Conservation (phyloP, 2,329 filamentous ascomycete genomes). For the Colletotrichum camelliae region DNA sequence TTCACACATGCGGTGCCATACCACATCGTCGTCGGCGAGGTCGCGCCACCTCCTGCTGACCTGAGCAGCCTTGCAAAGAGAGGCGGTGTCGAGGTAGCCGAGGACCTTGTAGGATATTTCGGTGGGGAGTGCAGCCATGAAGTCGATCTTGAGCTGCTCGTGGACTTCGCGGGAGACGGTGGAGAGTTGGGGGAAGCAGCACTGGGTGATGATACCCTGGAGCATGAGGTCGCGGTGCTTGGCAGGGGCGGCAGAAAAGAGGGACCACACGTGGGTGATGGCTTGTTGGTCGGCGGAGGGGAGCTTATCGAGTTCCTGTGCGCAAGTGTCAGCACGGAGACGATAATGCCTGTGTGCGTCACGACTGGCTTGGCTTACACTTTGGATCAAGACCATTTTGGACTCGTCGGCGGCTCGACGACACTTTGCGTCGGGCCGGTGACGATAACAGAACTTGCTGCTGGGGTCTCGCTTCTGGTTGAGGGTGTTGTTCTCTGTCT, state of each 20-base stretch:
- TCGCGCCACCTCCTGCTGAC: conserved; percentile 88
- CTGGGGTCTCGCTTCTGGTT: conserved; percentile 58
- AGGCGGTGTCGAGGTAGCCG: conserved; percentile 90
- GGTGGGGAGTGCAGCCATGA: conserved; percentile 83
- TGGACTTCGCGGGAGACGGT: conserved; percentile 89
- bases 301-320: conserved; percentile 79
- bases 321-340: conserved; percentile 28
- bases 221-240: conserved; percentile 97
- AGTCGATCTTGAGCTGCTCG: conserved; percentile 97
- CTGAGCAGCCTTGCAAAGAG: conserved; percentile 93
- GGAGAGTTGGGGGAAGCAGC: conserved; percentile 96
- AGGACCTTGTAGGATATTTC: conserved; percentile 95
- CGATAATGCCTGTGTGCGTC: background rate
- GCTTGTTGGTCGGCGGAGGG: conserved; percentile 89
- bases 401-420: conserved; percentile 90
- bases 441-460: conserved; percentile 94
- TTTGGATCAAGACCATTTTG: conserved; percentile 94
- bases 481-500: conserved; percentile 39
- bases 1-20: conserved; percentile 97
- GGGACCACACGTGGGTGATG: conserved; percentile 96
- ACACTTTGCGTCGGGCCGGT: conserved; percentile 93
- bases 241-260: conserved; percentile 93
- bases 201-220: conserved; percentile 93
- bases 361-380: conserved; percentile 56
- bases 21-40: conserved; percentile 94